A percentile compares a stretch with the other conserved stretches of the same genome.
These are phyloP conservation scores for Paulownia fortunei DNA, from an alignment of 257 asterid genomes.

Conservation along the genomic window DNA sequence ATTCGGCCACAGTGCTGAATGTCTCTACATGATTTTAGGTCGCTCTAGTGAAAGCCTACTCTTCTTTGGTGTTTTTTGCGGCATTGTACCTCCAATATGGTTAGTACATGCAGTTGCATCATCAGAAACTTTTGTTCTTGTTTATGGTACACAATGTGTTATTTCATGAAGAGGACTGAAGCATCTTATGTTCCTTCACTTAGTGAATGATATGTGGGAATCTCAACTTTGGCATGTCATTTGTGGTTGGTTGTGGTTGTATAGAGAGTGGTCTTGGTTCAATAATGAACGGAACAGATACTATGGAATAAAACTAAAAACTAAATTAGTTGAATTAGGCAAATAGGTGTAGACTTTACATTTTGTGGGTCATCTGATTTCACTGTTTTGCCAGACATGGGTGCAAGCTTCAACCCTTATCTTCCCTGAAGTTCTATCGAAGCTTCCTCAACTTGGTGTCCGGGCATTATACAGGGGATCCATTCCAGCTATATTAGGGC, in stretches of 20 bases:
- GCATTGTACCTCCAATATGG: background rate
- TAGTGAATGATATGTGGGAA: background rate
- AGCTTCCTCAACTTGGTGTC: slow-evolving; percentile 82
- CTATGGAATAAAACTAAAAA: background rate
- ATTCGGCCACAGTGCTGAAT: background rate
- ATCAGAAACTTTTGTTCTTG: background rate
- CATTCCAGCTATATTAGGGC: slow-evolving; percentile 94
- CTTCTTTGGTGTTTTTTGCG: background rate
- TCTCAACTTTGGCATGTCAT: background rate
- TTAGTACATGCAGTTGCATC: background rate
- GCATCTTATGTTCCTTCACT: background rate
- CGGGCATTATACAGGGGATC: slow-evolving; percentile 90
- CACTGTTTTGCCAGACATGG: slow-evolving; percentile 63
- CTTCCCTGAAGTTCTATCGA: slow-evolving; percentile 75
- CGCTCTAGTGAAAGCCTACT: background rate
- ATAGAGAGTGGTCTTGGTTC: background rate
- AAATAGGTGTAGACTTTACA: background rate
- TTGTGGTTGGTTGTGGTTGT: background rate
- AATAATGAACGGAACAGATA: background rate
- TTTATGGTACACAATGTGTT: background rate
- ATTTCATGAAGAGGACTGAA: background rate
- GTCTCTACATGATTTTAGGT: background rate
- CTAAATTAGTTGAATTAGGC: background rate
- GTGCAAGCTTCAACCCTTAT: slow-evolving; percentile 95
- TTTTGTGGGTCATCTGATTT: slow-evolving; percentile 17